Conservation (phyloP, 2,329 filamentous ascomycete genomes). For the Fusarium floridanum region DNA sequence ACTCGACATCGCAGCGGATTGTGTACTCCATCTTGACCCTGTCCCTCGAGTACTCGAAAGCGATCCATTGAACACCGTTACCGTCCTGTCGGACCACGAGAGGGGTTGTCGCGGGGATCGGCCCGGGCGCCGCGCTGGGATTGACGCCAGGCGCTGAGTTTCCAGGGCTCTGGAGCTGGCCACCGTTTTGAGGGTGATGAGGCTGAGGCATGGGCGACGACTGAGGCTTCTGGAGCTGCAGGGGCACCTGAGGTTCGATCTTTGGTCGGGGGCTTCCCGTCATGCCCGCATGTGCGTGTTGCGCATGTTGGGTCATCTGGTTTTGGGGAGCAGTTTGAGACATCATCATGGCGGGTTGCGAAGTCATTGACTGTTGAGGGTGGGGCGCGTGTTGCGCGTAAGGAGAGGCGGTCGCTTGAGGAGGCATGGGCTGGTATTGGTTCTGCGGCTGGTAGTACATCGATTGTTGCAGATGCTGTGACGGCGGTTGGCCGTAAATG, state of each 20-base stretch:
- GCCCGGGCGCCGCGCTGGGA: constrained; percentile 91
- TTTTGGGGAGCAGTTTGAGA: constrained; percentile 70
- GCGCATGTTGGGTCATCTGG: constrained; percentile 70
- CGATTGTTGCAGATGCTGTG: constrained; percentile 82
- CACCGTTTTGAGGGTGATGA: constrained; percentile 54
- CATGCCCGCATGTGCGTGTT: constrained; percentile 68
- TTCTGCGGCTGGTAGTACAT: constrained; percentile 80
- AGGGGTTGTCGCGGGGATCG: constrained; percentile 96
- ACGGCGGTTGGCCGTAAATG: constrained; percentile 84
- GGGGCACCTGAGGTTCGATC: constrained; percentile 72
- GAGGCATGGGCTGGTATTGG: constrained; percentile 75
- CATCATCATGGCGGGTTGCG: constrained; percentile 76
- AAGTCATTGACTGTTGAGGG: constrained; percentile 69
- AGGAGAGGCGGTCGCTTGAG: constrained; percentile 70
- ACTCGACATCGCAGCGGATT: constrained; percentile 97
- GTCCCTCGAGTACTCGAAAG: constrained; percentile 97
- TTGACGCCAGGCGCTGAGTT: constrained; percentile 70
- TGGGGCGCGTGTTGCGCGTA: constrained; percentile 70
- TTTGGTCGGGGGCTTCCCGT: constrained; percentile 73
- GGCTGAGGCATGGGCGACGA: constrained; percentile 57
- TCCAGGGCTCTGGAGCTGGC: constrained; percentile 56
- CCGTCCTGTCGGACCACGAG: constrained; percentile 94
- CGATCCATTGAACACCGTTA: constrained; percentile 98
- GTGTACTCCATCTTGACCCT: constrained; percentile 99
- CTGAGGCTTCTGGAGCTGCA: constrained; percentile 71